Conservation (phyloP, 78 protist species). For the Cavenderia fasciculata region DNA sequence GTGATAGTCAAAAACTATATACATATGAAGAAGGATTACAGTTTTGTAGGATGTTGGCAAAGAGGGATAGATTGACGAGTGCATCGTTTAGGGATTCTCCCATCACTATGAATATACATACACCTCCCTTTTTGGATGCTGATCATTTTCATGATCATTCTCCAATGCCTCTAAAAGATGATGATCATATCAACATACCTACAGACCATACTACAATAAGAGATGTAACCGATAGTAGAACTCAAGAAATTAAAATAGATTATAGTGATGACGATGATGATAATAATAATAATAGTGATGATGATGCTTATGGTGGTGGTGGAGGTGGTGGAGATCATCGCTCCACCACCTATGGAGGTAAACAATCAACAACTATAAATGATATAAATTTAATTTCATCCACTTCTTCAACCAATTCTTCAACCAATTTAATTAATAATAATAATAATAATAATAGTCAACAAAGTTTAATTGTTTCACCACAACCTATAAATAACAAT, state of each 20-base stretch:
- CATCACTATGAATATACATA: background rate
- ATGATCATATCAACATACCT: background rate
- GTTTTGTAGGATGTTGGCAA: background rate
- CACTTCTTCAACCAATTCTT: no score
- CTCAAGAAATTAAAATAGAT: background rate
- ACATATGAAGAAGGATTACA: background rate
- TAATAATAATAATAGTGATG: background rate
- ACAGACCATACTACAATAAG: background rate
- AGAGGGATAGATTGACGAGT: background rate
- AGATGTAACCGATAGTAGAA: background rate
- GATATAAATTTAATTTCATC: no score
- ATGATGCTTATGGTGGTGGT: background rate
- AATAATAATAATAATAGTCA: background rate
- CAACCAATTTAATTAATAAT: background rate
- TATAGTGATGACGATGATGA: background rate
- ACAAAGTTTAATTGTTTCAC: background rate
- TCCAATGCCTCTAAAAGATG: background rate
- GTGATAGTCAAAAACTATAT: background rate
- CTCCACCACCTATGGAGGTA: background rate
- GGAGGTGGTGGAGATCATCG: background rate
- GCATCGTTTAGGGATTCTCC: background rate
- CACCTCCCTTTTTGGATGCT: background rate
- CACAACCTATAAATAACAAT: background rate
- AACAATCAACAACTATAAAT: no score
- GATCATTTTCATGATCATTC: background rate